Conservation (phyloP, 2,329 filamentous ascomycete genomes). For the Escovopsis sp. region DNA sequence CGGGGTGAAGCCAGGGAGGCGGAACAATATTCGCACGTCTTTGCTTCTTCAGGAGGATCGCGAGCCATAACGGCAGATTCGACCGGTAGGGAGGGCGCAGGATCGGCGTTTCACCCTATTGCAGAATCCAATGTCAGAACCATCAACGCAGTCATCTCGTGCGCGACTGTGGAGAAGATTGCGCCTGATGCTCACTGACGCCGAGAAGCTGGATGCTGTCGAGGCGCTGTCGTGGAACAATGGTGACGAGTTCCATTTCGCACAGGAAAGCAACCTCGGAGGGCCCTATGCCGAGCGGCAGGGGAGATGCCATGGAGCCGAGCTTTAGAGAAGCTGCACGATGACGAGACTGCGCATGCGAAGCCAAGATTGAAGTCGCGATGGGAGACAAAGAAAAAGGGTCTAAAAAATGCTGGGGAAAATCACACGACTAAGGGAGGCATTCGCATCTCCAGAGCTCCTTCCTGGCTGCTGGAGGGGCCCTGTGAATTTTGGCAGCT, state of each 20-base stretch:
- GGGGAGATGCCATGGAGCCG: constrained; percentile 31
- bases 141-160: background rate
- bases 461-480: too few species aligned
- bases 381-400: background rate
- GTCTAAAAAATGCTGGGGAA: background rate
- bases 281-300: constrained; percentile 51
- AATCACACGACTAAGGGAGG: too few species aligned
- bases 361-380: background rate
- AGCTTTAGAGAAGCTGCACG: background rate
- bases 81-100: constrained; percentile 71
- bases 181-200: constrained; percentile 32
- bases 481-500: too few species aligned
- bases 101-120: constrained; percentile 59
- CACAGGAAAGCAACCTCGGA: constrained; percentile 86
- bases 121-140: too few species aligned
- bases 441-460: too few species aligned
- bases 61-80: constrained; percentile 82
- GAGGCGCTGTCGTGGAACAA: constrained; percentile 81
- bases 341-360: too few species aligned
- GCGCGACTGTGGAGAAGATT: background rate
- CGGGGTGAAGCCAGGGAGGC: constrained; percentile 72
- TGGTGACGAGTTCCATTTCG: constrained; percentile 92
- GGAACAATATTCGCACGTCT: constrained; percentile 84
- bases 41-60: constrained; percentile 86
- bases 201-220: constrained; percentile 73